phyloP scores from a whole-genome alignment of 768 basidiomycete genomes.

The Fomitopsis pulvina region DNA sequence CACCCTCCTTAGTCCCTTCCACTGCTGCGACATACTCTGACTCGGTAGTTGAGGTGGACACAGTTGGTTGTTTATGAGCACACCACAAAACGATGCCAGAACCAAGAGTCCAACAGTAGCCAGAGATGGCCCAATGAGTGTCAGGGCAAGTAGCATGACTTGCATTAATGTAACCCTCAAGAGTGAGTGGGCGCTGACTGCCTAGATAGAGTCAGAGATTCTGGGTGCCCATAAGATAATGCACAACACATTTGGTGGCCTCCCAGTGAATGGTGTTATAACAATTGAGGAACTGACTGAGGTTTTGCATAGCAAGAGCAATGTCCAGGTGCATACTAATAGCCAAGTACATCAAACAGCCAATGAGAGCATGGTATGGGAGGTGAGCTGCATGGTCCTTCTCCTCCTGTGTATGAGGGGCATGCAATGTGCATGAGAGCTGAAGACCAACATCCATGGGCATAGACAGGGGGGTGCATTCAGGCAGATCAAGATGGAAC shows the following conservation, averaged over 20 bases:
- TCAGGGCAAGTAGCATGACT: conserved; percentile 17
- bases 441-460: conserved; percentile 11
- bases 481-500: not conserved
- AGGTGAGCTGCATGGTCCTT: too few relatives aligned
- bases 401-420: too few relatives aligned
- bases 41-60: conserved; percentile 26
- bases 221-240: conserved; percentile 18
- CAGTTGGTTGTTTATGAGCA: conserved; percentile 22
- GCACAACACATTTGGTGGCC: conserved; percentile 1
- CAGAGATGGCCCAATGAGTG: conserved; percentile 18
- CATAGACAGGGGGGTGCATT: conserved; percentile 4
- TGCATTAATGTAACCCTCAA: conserved; percentile 23
- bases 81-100: conserved; percentile 22
- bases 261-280: too few relatives aligned
- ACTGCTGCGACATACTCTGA: conserved; percentile 29
- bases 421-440: too few relatives aligned
- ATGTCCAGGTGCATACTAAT: too few relatives aligned
- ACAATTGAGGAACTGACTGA: too few relatives aligned
- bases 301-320: too few relatives aligned
- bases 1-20: conserved; percentile 20
- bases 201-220: conserved; percentile 10
- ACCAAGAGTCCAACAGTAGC: conserved; percentile 23
- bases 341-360: too few relatives aligned
- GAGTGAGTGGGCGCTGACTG: not conserved
- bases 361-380: too few relatives aligned